Evolutionary conservation across 2,329 filamentous ascomycete genomes (phyloP).

Genomic region (Harringtonia aguacate): DNA sequence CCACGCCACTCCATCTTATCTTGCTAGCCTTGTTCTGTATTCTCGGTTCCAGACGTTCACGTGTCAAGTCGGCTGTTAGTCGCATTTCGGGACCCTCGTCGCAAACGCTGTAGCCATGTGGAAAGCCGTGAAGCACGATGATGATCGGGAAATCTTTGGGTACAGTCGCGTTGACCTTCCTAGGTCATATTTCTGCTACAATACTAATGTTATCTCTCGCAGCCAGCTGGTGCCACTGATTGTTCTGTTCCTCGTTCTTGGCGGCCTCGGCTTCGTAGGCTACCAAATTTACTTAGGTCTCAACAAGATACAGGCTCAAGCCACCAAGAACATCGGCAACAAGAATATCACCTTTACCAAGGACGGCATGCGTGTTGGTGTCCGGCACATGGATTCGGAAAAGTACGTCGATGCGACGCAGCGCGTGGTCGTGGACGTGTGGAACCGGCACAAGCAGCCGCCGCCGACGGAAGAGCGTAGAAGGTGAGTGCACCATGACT

Average conservation of each 20-base stretch:
- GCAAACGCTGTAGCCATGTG: too few species aligned
- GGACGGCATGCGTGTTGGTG: slow-evolving; percentile 60
- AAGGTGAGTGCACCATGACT: slow-evolving; percentile 15
- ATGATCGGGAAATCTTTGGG: too few species aligned
- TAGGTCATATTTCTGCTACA: background rate
- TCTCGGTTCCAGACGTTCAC: too few species aligned
- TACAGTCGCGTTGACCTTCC: too few species aligned
- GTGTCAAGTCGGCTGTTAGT: too few species aligned
- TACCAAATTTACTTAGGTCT: slow-evolving; percentile 64
- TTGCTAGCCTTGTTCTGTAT: too few species aligned
- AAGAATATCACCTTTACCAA: slow-evolving; percentile 68
- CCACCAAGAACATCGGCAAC: slow-evolving; percentile 60
- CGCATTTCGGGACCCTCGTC: too few species aligned
- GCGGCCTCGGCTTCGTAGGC: slow-evolving; percentile 49
- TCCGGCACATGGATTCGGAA: slow-evolving; percentile 59
- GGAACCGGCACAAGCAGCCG: slow-evolving; percentile 39
- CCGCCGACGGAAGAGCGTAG: slow-evolving; percentile 17
- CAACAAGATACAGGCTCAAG: slow-evolving; percentile 53
- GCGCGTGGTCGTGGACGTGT: slow-evolving; percentile 54
- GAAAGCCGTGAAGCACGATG: too few species aligned
- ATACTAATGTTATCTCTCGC: slow-evolving; percentile 12
- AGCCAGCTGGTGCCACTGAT: slow-evolving; percentile 57
- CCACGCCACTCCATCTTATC: too few species aligned
- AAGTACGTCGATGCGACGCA: slow-evolving; percentile 66
- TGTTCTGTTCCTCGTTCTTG: slow-evolving; percentile 49